Conservation (phyloP, 2,329 filamentous ascomycete genomes). For the Epichloe uncinata region DNA sequence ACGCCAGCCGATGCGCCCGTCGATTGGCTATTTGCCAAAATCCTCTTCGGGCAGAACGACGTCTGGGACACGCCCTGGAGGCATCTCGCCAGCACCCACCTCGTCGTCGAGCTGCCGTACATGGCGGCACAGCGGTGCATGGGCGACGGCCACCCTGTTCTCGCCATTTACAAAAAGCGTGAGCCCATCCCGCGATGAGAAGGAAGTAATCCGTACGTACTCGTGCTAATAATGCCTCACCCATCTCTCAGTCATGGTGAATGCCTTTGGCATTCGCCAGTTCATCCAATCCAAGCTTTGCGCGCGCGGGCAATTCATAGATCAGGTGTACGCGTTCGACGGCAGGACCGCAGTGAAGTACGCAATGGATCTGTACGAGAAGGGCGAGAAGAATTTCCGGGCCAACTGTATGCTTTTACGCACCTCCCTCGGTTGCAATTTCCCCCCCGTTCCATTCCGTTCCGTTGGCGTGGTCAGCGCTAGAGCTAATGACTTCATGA, state of each 20-base stretch:
- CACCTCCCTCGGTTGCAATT: background rate
- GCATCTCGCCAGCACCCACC: constrained; percentile 30
- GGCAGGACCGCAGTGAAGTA: background rate
- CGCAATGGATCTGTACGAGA: background rate
- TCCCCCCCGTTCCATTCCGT: rapidly evolving
- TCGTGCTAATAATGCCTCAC: background rate
- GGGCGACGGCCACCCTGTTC: constrained; percentile 30
- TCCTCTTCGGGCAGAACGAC: constrained; percentile 34
- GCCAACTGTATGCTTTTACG: constrained; percentile 2
- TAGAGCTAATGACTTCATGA: constrained; percentile 22
- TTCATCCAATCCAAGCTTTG: background rate
- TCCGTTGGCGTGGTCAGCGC: background rate
- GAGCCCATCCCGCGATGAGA: background rate
- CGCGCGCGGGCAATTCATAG: background rate
- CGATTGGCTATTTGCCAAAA: constrained; percentile 39
- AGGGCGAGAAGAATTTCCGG: background rate
- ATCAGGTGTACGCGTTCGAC: background rate
- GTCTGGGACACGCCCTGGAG: constrained; percentile 30
- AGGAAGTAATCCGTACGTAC: background rate
- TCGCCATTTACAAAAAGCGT: constrained; percentile 20
- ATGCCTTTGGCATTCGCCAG: background rate
- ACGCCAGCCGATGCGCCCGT: constrained; percentile 28
- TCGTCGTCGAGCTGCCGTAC: constrained; percentile 28
- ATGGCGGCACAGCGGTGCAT: constrained; percentile 32
- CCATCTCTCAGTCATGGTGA: constrained; percentile 1